phyloP scores from a whole-genome alignment of 257 asterid genomes.

The Scutellaria galericulata region DNA sequence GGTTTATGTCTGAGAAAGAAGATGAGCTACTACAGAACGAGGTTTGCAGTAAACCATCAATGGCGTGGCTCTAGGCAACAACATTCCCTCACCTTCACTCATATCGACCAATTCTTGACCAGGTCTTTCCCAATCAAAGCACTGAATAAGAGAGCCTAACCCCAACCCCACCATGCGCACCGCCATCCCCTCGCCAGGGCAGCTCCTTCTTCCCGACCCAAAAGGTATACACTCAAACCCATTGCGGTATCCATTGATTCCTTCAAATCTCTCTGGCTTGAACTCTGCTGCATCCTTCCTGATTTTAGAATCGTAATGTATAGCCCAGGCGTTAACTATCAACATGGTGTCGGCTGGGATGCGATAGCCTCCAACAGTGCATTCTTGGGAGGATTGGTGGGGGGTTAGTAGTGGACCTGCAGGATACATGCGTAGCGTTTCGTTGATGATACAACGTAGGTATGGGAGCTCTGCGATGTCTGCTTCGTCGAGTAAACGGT shows the following conservation, averaged over 20 bases:
- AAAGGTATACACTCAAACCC: slow-evolving; percentile 38
- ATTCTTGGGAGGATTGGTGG: slow-evolving; percentile 42
- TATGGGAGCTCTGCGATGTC: slow-evolving; percentile 45
- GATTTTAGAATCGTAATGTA: slow-evolving; percentile 34
- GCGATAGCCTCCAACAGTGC: slow-evolving; percentile 32
- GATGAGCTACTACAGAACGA: neutral
- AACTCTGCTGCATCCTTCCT: slow-evolving; percentile 38
- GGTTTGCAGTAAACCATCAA: slow-evolving; percentile 41
- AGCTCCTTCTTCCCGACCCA: slow-evolving; percentile 47
- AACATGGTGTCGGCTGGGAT: slow-evolving; percentile 38
- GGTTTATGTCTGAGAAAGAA: neutral
- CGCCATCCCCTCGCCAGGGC: slow-evolving; percentile 39
- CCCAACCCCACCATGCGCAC: slow-evolving; percentile 34
- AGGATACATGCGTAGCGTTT: slow-evolving; percentile 46
- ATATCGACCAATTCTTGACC: slow-evolving; percentile 26
- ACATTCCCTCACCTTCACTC: slow-evolving; percentile 32
- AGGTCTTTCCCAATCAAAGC: slow-evolving; percentile 50
- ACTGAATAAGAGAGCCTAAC: slow-evolving; percentile 38
- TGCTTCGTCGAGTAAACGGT: slow-evolving; percentile 35
- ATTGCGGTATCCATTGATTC: slow-evolving; percentile 14
- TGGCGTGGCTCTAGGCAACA: slow-evolving; percentile 38
- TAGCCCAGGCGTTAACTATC: slow-evolving; percentile 47
- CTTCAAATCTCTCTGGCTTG: slow-evolving; percentile 47
- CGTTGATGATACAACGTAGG: slow-evolving; percentile 42
- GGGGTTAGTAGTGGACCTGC: slow-evolving; percentile 46